Evolutionary conservation across 768 basidiomycete species (phyloP).

Genomic region (Trametes sanguinea): DNA sequence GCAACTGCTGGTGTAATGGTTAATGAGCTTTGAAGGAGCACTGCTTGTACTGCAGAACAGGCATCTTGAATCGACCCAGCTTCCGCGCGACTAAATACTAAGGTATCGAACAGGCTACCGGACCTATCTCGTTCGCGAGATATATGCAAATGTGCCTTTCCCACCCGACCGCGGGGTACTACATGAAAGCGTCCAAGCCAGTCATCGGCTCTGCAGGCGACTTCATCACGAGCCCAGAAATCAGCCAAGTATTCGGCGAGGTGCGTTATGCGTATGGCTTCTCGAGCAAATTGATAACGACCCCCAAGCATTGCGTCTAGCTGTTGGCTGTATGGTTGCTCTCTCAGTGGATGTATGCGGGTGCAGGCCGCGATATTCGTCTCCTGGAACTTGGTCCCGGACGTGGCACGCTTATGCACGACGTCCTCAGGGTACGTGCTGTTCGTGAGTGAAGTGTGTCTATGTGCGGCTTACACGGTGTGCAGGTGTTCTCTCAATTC

Average conservation of each 20-base stretch:
- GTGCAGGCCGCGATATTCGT: slow-evolving; percentile 52
- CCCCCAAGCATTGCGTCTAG: slow-evolving; percentile 46
- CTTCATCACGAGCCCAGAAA: slow-evolving; percentile 96
- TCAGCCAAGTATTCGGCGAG: slow-evolving; percentile 96
- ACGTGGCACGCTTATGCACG: slow-evolving; percentile 87
- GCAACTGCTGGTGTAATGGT: too few relatives aligned
- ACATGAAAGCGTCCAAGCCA: slow-evolving; percentile 69
- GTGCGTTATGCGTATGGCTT: slow-evolving; percentile 41
- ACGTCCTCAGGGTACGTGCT: slow-evolving; percentile 75
- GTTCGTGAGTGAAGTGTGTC: neutral
- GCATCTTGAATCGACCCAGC: neutral
- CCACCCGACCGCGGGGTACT: slow-evolving; percentile 92
- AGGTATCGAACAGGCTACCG: slow-evolving; percentile 61
- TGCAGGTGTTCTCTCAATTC: slow-evolving; percentile 56
- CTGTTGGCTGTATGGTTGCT: slow-evolving; percentile 86
- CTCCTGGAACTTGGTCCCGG: slow-evolving; percentile 94
- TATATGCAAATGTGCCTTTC: slow-evolving; percentile 93
- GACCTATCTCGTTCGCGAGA: slow-evolving; percentile 82
- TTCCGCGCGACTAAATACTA: neutral
- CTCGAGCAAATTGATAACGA: slow-evolving; percentile 41
- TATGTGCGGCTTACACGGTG: neutral
- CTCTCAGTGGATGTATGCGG: slow-evolving; percentile 67
- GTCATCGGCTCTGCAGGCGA: slow-evolving; percentile 89
- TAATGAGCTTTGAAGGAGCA: too few relatives aligned
- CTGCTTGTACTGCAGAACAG: too few relatives aligned